Evolutionary conservation across 2,329 filamentous ascomycete genomes (phyloP), one percentile per base, ranked within the genome.

Genomic region (Diplocarpon rosae): DNA sequence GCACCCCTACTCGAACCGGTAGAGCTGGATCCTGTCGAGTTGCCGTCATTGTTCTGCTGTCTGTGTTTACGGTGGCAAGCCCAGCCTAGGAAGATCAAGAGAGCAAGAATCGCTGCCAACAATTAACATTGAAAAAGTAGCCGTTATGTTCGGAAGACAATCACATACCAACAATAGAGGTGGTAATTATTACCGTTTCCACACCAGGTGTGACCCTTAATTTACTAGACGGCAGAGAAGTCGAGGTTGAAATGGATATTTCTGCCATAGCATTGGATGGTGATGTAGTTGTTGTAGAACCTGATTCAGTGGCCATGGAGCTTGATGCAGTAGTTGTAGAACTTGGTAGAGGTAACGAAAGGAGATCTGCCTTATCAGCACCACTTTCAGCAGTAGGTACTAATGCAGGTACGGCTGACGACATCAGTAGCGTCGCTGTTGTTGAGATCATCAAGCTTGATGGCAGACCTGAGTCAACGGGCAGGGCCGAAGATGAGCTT

Each of bases 111-210:
- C 13, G 32, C 39, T 42, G 20, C 7, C 2, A 5, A 24, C 11
- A 16, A 32, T 42, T 8, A 42, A 32, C 29, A 35, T 11, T 14
- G 4, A 32, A 14, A 12, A 16, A 5, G 10, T 1, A 31, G 17
- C 29, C 14, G 17, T 13, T 32, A 17, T 10, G 15, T 2, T 15
- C 3, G 5, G 24, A 15, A 29, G 5, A 15, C 2, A 10, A 13
- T 12, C 29, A 30, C 39, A 9, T 17, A 42, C 39, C 32, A 28
- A 14, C 39, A 9, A 42, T 32, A 30, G 39, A 42, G 24, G 28
- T 17, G 10, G 35, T 32, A 16, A 42, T 42, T 9, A 42, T 42
- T 3, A 42, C 39, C 10, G 39, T 42, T 12, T 42, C 39, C 7
- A 42, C 39, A 11, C 32, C 20, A 34, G 33, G 33, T 11, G 39